These are phyloP conservation scores for Myxozyma lipomycoides DNA, from an alignment of 805 yeast species.

Conservation along the genomic window DNA sequence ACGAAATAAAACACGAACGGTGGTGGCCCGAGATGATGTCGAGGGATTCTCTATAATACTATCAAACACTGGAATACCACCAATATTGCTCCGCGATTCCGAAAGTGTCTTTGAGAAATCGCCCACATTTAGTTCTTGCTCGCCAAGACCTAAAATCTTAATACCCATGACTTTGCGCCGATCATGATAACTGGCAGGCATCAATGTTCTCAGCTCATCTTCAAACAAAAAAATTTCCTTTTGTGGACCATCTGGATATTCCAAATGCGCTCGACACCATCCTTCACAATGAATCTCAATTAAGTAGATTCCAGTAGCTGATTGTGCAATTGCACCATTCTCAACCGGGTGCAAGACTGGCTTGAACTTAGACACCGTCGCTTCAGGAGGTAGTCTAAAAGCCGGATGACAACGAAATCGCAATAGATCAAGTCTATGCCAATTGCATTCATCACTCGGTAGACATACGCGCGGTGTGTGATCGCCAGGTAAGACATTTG, in stretches of 20 bases:
- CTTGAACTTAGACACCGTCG: slow-evolving; percentile 36
- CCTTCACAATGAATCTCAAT: slow-evolving; percentile 66
- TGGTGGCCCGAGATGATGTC: background rate
- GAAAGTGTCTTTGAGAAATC: slow-evolving; percentile 43
- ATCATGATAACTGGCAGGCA: slow-evolving; percentile 37
- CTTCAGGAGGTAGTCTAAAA: slow-evolving; percentile 66
- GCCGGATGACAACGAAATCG: slow-evolving; percentile 79
- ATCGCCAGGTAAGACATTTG: background rate
- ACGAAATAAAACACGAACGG: slow-evolving; percentile 18
- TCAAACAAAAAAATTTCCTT: slow-evolving; percentile 48
- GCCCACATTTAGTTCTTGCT: slow-evolving; percentile 52
- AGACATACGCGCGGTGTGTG: slow-evolving; percentile 42
- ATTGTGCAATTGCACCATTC: slow-evolving; percentile 46
- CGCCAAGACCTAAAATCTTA: slow-evolving; percentile 56
- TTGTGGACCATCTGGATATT: slow-evolving; percentile 63
- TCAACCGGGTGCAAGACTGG: slow-evolving; percentile 50
- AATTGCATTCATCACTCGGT: slow-evolving; percentile 68
- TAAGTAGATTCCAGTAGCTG: slow-evolving; percentile 66
- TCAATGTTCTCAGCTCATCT: slow-evolving; percentile 42
- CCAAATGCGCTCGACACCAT: slow-evolving; percentile 52
- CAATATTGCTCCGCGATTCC: slow-evolving; percentile 3
- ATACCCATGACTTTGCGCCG: slow-evolving; percentile 44
- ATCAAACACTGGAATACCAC: slow-evolving; percentile 9
- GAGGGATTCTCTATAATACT: slow-evolving; percentile 19
- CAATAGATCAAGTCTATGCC: slow-evolving; percentile 75